These are phyloP conservation scores for Fusarium lateritium DNA, from an alignment of 2,329 filamentous ascomycete species.

Conservation along the genomic window DNA sequence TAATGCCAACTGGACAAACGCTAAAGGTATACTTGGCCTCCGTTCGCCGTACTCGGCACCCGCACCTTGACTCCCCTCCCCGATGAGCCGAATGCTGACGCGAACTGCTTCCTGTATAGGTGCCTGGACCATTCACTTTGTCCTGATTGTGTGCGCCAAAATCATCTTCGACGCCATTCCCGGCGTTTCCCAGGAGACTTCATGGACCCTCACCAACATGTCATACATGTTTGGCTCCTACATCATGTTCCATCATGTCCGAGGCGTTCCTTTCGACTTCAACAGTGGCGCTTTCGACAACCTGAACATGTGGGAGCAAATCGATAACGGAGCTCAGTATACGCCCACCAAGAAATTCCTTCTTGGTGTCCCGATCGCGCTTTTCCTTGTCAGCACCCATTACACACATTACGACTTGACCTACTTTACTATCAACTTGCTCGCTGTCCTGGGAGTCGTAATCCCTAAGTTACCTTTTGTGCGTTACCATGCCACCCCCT, in stretches of 20 bases:
- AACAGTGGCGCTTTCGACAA: slow-evolving; percentile 99
- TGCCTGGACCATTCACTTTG: slow-evolving; percentile 97
- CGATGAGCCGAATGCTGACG: slow-evolving; percentile 37
- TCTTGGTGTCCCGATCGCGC: slow-evolving; percentile 90
- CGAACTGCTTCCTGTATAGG: slow-evolving; percentile 66
- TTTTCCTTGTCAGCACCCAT: slow-evolving; percentile 97
- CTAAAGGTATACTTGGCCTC: slow-evolving; percentile 80
- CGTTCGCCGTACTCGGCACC: slow-evolving; percentile 13
- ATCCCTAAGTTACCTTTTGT: slow-evolving; percentile 97
- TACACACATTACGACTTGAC: slow-evolving; percentile 98
- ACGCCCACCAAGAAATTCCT: slow-evolving; percentile 99
- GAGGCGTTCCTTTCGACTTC: slow-evolving; percentile 98
- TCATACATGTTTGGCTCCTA: slow-evolving; percentile 99
- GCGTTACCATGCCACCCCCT: slow-evolving; percentile 59
- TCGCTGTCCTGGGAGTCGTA: slow-evolving; percentile 91
- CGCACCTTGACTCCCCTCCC: background rate
- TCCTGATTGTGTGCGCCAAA: slow-evolving; percentile 92
- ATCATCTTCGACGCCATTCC: slow-evolving; percentile 98
- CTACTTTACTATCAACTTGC: slow-evolving; percentile 97
- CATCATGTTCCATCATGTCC: slow-evolving; percentile 99
- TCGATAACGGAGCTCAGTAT: slow-evolving; percentile 98
- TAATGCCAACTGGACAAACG: slow-evolving; percentile 99
- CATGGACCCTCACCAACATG: slow-evolving; percentile 98
- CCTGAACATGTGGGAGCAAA: slow-evolving; percentile 99
- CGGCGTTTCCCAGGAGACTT: slow-evolving; percentile 96